A percentile compares a stretch with the other conserved stretches of the same genome.
phyloP scores from a whole-genome alignment of 2,329 filamentous ascomycete species.

The Diaporthe velutina region DNA sequence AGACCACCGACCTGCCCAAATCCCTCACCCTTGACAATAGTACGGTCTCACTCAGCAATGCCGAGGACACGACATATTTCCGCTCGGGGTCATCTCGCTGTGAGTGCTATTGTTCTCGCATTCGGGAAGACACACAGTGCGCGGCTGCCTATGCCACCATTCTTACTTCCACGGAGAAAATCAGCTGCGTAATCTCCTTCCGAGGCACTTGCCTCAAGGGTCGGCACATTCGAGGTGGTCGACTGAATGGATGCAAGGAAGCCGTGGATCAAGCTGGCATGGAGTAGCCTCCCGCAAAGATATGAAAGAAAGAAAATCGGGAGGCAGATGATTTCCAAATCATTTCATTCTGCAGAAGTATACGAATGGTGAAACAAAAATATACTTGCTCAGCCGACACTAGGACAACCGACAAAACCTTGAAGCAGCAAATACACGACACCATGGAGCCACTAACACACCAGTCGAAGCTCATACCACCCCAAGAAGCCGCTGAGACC shows the following conservation, averaged over 20 bases:
- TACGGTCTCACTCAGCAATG: background rate
- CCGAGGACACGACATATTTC: background rate
- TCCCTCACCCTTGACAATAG: background rate
- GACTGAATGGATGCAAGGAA: background rate
- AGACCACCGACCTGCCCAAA: background rate
- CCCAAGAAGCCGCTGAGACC: background rate
- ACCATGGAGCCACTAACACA: background rate
- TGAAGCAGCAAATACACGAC: background rate
- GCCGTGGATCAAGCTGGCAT: background rate
- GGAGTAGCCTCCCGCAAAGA: background rate
- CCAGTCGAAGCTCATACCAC: background rate
- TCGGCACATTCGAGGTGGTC: background rate
- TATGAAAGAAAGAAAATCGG: background rate
- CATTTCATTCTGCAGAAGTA: background rate
- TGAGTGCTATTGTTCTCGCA: background rate
- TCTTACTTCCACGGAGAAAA: background rate
- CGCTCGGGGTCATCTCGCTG: background rate
- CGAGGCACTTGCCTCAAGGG: background rate
- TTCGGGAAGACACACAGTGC: background rate
- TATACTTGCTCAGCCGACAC: background rate
- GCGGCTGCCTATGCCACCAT: no score
- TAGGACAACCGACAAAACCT: background rate
- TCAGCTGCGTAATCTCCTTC: background rate
- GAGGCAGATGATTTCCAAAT: background rate
- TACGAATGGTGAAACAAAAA: background rate